phyloP scores from a whole-genome alignment of 1,284 basidiomycete species.

The Melampsora americana region DNA sequence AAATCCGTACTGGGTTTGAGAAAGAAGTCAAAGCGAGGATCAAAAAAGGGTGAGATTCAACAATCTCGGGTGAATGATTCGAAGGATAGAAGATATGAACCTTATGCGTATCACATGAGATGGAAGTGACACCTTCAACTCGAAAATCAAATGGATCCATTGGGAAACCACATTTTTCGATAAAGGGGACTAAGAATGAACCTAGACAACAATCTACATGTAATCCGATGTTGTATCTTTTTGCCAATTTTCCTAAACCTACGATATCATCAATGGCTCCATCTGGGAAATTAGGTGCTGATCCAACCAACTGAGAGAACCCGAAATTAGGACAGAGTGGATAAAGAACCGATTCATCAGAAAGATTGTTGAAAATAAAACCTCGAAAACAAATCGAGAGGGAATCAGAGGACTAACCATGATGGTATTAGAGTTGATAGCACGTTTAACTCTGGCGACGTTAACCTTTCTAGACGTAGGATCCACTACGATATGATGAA shows the following conservation, averaged over 20 bases:
- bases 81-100: slow-evolving; percentile 52
- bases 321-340: slow-evolving; percentile 22
- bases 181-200: slow-evolving; percentile 84
- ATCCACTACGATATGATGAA: slow-evolving; percentile 85
- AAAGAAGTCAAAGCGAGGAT: slow-evolving; percentile 25
- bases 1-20: slow-evolving; percentile 66
- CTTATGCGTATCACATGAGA: slow-evolving; percentile 75
- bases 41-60: background rate
- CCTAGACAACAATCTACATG: slow-evolving; percentile 87
- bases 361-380: slow-evolving; percentile 60
- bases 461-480: slow-evolving; percentile 74
- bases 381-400: slow-evolving; percentile 58
- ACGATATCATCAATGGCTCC: slow-evolving; percentile 72
- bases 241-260: slow-evolving; percentile 72
- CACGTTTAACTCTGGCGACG: slow-evolving; percentile 71
- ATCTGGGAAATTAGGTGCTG: slow-evolving; percentile 48
- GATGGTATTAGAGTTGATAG: slow-evolving; percentile 78
- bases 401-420: slow-evolving; percentile 59
- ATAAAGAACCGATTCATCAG: slow-evolving; percentile 63
- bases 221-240: slow-evolving; percentile 71
- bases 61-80: background rate
- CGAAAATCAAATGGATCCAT: slow-evolving; percentile 73
- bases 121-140: slow-evolving; percentile 74
- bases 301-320: slow-evolving; percentile 45
- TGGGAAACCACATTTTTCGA: slow-evolving; percentile 62